These are phyloP conservation scores for Aegilops speltoides DNA, from an alignment of 176 grass and related monocot genomes.

Conservation along the genomic window DNA sequence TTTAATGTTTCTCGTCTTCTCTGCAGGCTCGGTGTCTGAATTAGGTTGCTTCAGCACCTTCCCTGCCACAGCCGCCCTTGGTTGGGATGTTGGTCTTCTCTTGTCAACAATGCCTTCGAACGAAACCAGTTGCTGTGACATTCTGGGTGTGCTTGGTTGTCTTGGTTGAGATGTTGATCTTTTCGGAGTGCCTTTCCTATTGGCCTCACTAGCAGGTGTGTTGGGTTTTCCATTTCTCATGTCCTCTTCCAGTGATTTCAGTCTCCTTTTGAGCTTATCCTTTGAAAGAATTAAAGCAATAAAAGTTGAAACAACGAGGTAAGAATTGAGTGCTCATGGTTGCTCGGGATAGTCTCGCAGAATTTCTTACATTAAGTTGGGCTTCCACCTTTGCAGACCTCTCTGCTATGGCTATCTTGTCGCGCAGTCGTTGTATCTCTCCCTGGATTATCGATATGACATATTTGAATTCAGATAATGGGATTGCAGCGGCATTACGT, in stretches of 20 bases:
- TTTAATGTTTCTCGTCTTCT: conserved; percentile 32
- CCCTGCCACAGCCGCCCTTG: conserved; percentile 31
- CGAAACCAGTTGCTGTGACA: conserved; percentile 24
- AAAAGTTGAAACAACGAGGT: neutral
- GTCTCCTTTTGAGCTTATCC: conserved; percentile 77
- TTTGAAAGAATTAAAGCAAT: conserved; percentile 40
- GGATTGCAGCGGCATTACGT: neutral
- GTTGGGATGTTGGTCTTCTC: conserved; percentile 46
- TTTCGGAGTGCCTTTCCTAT: conserved; percentile 36
- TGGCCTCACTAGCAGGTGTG: conserved; percentile 38
- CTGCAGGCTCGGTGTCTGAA: conserved; percentile 30
- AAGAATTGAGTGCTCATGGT: neutral
- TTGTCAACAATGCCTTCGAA: conserved; percentile 36
- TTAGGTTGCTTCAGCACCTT: conserved; percentile 53
- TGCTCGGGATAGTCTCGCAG: neutral
- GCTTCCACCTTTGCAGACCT: conserved; percentile 78
- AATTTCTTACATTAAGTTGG: conserved; percentile 66
- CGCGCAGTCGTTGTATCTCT: conserved; percentile 70
- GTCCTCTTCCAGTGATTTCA: conserved; percentile 73
- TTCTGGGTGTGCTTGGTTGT: conserved; percentile 31
- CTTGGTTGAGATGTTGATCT: conserved; percentile 59
- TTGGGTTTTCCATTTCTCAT: conserved; percentile 48
- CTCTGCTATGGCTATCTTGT: conserved; percentile 67
- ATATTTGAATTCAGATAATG: conserved; percentile 1
- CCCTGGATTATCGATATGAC: conserved; percentile 41